Evolutionary conservation across 2,329 filamentous ascomycete genomes (phyloP).

Genomic region (Dactylellina parvicollis): DNA sequence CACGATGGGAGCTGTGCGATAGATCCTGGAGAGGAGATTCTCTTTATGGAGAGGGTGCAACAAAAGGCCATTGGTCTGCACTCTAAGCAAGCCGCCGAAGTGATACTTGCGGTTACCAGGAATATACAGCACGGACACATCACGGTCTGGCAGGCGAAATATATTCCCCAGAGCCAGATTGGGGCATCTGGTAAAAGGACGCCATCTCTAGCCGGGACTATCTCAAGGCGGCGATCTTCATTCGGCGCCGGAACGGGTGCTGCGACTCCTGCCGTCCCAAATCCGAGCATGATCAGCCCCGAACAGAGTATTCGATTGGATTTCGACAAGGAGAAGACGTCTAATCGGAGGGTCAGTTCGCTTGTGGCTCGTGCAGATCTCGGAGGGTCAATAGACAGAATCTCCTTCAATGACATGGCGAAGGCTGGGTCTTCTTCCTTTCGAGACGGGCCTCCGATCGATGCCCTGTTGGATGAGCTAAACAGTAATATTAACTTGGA

Average conservation of each 20-base stretch:
- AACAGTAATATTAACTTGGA: conserved; percentile 67
- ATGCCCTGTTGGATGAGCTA: conserved; percentile 75
- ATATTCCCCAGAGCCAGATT: conserved; percentile 73
- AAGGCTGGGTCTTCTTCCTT: conserved; percentile 77
- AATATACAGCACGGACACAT: conserved; percentile 81
- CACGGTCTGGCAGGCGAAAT: conserved; percentile 84
- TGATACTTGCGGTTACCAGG: conserved; percentile 81
- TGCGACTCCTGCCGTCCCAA: conserved; percentile 74
- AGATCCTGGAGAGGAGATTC: conserved; percentile 79
- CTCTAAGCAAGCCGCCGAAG: conserved; percentile 61
- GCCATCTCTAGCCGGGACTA: conserved; percentile 68
- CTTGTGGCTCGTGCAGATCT: conserved; percentile 87
- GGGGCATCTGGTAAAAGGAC: conserved; percentile 65
- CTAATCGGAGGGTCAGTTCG: conserved; percentile 86
- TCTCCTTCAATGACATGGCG: conserved; percentile 79
- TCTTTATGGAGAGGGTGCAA: conserved; percentile 74
- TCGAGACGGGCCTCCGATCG: conserved; percentile 70
- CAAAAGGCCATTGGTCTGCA: conserved; percentile 68
- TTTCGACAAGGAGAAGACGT: conserved; percentile 66
- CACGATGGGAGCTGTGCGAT: conserved; percentile 68
- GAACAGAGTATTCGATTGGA: conserved; percentile 75
- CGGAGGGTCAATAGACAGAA: conserved; percentile 82
- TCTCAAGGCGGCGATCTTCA: conserved; percentile 73
- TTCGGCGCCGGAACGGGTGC: conserved; percentile 76
- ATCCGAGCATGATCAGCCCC: conserved; percentile 77